phyloP scores from a whole-genome alignment of 1,284 basidiomycete genomes.

The Cutaneotrichosporon mucoides region DNA sequence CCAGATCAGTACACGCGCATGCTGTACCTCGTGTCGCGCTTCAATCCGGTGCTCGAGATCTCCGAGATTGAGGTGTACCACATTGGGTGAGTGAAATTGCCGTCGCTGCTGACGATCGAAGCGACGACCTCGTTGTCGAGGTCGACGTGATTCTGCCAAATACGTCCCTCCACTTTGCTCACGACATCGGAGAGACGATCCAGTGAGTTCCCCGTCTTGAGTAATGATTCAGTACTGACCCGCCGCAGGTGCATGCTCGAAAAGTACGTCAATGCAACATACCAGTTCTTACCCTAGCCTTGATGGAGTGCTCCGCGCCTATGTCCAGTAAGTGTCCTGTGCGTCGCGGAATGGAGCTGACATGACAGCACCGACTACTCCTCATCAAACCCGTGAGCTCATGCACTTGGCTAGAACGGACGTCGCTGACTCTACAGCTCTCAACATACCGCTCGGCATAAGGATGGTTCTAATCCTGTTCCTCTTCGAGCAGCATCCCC shows the following conservation, averaged over 20 bases:
- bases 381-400: conserved; percentile 38
- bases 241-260: conserved; percentile 41
- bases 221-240: neutral
- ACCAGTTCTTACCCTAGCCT: conserved; percentile 29
- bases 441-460: conserved; percentile 11
- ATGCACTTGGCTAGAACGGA: no score
- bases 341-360: neutral
- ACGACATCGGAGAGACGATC: conserved; percentile 51
- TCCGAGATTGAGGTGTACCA: conserved; percentile 49
- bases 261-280: conserved; percentile 25
- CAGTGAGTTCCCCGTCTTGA: conserved; percentile 30
- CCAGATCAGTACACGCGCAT: conserved; percentile 45
- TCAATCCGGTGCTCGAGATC: conserved; percentile 47
- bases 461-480: conserved; percentile 7
- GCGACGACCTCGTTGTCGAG: conserved; percentile 52
- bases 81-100: conserved; percentile 48
- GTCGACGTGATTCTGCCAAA: conserved; percentile 51
- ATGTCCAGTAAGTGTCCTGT: conserved; percentile 45
- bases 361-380: conserved; percentile 33
- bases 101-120: no score
- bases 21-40: conserved; percentile 52
- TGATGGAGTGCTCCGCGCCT: conserved; percentile 50
- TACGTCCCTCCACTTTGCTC: conserved; percentile 49
- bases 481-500: neutral
- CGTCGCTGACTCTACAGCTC: no score